Conservation (phyloP, 2,329 filamentous ascomycete species). For the Paracorniculantispora psalliotae region DNA sequence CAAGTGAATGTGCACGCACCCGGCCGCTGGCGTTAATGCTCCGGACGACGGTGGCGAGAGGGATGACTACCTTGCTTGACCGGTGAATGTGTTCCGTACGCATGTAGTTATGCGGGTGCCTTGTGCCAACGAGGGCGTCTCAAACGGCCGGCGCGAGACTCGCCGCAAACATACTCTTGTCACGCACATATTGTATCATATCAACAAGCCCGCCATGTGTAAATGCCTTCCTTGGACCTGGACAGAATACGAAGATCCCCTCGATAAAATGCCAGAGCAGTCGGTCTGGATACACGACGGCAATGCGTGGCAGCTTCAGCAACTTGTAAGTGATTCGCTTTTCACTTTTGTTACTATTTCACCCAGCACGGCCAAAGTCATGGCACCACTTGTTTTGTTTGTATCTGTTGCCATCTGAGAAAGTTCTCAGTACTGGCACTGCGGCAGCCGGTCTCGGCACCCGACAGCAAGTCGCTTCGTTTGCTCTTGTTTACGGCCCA, state of each 20-base stretch:
- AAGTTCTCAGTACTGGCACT: background rate
- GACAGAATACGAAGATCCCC: constrained; percentile 41
- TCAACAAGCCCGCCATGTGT: constrained; percentile 38
- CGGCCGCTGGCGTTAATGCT: too few relatives aligned
- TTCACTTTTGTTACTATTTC: constrained; percentile 4
- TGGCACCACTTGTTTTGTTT: background rate
- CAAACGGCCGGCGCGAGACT: too few relatives aligned
- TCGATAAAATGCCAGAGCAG: constrained; percentile 34
- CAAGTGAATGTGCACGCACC: background rate
- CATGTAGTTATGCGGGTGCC: too few relatives aligned
- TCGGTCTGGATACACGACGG: constrained; percentile 38
- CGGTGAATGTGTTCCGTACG: too few relatives aligned
- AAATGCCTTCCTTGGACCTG: constrained; percentile 48
- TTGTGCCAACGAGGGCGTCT: too few relatives aligned
- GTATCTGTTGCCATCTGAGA: background rate
- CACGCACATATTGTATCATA: background rate
- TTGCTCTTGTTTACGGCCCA: background rate
- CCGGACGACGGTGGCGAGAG: background rate
- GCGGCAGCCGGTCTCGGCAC: background rate
- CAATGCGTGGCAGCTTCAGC: constrained; percentile 32
- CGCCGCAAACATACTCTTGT: background rate
- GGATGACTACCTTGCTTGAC: background rate
- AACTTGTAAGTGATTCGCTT: constrained; percentile 30
- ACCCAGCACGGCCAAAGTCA: background rate
- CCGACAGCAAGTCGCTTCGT: background rate